Base-by-base conservation (phyloP, 768 basidiomycete species). In the Russula lepida region DNA sequence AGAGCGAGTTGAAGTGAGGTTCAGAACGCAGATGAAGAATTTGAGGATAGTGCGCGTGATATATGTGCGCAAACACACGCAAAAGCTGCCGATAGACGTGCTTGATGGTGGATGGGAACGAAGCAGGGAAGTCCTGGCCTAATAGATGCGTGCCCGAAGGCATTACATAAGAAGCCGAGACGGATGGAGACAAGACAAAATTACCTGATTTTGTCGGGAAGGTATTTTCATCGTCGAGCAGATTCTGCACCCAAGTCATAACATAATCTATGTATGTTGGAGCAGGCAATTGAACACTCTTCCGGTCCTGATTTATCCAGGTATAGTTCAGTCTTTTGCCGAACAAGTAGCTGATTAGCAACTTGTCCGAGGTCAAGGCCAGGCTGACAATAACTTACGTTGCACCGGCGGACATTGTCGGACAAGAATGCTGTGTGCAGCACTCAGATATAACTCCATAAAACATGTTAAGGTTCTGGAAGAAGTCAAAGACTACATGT, bases 261-360 rank as follows among this genome's bases (percentile, higher is more conserved):
- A 98, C 95, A 65, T 92, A 95, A 77, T 98, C 95, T 68, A 98
- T 92, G 74, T 98, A 98, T 1, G 91, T 95, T 6, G 95, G 93
- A 15, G 95, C 95, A 1, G 95, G 86, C 0, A 98, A 79, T 65
- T 88, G 78, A 27, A 94, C 86, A 62, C 88, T 86, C 71, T 92
- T 92, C 60, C 93, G 89, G 69, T 86, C 89, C 68, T 92, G 88
- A 69, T 92, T 95, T 60, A 89, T 86, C 95, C 95, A 98, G 1
- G 86, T 86, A 74, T 97, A 98, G 73, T 91, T 94, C 70, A 97
- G 76, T 35, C 94, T 97, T 37, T 37, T 62, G 2, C 51, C 21
- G 48, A 13, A 35, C 41, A 43, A 27, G 6, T 13, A 43, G 27
- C 59, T 21, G 27, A 41, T 37, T 8, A 63, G 25, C 8, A 7